Conservation (phyloP, 2,329 filamentous ascomycete species). For the Colletotrichum scovillei region DNA sequence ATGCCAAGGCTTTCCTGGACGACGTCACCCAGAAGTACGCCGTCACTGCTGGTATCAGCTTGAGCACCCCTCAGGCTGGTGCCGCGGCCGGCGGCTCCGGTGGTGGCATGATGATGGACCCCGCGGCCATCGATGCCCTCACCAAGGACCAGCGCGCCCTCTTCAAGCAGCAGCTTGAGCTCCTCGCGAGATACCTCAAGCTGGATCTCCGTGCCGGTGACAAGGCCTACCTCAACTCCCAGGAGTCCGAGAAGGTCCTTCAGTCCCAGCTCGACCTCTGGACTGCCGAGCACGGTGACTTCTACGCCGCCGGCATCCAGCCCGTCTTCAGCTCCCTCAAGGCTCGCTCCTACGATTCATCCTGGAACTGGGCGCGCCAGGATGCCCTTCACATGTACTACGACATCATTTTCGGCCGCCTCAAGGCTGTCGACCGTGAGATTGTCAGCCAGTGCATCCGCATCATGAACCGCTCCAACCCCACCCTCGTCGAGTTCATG, state of each 20-base stretch:
- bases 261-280: conserved; percentile 95
- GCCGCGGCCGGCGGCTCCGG: conserved; percentile 76
- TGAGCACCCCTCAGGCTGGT: conserved; percentile 80
- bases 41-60: conserved; percentile 80
- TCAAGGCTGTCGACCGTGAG: conserved; percentile 93
- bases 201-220: conserved; percentile 97
- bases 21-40: conserved; percentile 92
- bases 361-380: conserved; percentile 99
- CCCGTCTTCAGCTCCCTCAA: conserved; percentile 94
- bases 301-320: conserved; percentile 94
- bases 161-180: conserved; percentile 98
- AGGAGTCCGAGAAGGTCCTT: conserved; percentile 87
- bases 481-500: conserved; percentile 97
- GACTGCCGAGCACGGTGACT: conserved; percentile 94
- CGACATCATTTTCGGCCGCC: conserved; percentile 96
- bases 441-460: conserved; percentile 99
- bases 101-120: conserved; percentile 99
- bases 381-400: conserved; percentile 99
- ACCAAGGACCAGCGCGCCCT: conserved; percentile 96
- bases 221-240: conserved; percentile 87
- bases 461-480: conserved; percentile 99
- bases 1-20: conserved; percentile 94
- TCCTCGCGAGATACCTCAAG: conserved; percentile 95
- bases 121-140: conserved; percentile 93
- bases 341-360: conserved; percentile 95